Conservation (phyloP, 2,329 filamentous ascomycete species). For the Colletotrichum somersetense region DNA sequence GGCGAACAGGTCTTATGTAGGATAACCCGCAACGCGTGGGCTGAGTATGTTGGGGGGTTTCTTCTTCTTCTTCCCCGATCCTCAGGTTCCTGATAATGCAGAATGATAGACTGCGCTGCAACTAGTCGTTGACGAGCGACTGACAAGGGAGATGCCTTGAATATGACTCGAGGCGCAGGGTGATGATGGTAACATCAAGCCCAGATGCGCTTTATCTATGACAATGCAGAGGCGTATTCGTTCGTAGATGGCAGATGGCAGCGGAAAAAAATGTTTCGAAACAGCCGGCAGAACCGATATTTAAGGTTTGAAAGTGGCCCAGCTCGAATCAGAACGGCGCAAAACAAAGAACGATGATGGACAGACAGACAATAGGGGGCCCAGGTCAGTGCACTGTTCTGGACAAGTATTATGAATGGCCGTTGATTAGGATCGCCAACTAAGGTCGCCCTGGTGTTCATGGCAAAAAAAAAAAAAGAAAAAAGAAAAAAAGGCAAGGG, state of each 20-base stretch:
- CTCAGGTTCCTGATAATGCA: conserved; percentile 8
- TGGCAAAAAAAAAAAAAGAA: neutral
- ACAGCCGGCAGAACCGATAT: neutral
- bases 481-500: neutral
- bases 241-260: conserved; percentile 7
- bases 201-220: conserved; percentile 15
- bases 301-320: neutral
- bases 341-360: neutral
- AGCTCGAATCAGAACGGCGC: neutral
- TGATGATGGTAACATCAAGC: neutral
- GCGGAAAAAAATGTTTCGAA: neutral
- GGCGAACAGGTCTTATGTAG: conserved; percentile 13
- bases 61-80: neutral
- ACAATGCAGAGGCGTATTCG: conserved; percentile 7
- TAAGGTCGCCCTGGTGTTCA: neutral
- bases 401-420: conserved; percentile 4
- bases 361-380: too few species aligned
- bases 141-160: conserved; percentile 30
- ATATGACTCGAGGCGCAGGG: conserved; percentile 10
- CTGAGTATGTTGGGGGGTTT: conserved; percentile 5
- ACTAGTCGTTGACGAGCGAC: conserved; percentile 14
- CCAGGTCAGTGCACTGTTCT: neutral
- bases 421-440: conserved; percentile 25
- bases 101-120: neutral
- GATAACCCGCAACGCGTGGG: conserved; percentile 4